Conservation (phyloP, 2,329 filamentous ascomycete genomes). For the Aspergillus novoparasiticus region DNA sequence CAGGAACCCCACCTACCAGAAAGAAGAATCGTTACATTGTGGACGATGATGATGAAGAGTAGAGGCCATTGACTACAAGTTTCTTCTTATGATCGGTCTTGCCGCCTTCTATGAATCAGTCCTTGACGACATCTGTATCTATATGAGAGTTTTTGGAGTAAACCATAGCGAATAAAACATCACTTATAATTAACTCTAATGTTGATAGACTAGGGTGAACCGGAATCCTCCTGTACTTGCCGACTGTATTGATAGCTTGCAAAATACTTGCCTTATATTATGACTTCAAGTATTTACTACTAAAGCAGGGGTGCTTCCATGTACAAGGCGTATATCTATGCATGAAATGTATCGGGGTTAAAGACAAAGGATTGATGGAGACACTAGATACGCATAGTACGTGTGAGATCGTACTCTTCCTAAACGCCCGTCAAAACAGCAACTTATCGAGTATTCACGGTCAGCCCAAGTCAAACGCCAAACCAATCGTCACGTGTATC, state of each 20-base stretch:
- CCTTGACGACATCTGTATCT: conserved; percentile 14
- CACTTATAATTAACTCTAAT: not conserved
- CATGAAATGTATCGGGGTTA: not conserved
- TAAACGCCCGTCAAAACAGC: not conserved
- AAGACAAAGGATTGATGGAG: not conserved
- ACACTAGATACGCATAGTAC: not conserved
- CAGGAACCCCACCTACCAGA: conserved; percentile 41
- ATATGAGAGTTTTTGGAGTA: conserved; percentile 8
- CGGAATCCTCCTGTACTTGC: not conserved
- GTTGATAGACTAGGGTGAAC: not conserved
- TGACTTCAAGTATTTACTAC: not conserved
- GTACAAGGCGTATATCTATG: not conserved
- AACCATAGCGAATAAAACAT: conserved; percentile 8
- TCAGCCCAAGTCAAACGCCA: not conserved
- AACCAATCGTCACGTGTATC: not conserved
- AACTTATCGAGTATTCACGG: not conserved
- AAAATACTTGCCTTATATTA: not conserved
- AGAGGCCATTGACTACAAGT: conserved; percentile 22
- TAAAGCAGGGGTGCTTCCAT: not conserved
- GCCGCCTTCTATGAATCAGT: conserved; percentile 7
- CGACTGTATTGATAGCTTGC: not conserved
- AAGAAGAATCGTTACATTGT: conserved; percentile 53
- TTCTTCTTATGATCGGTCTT: not conserved
- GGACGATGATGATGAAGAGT: conserved; percentile 53
- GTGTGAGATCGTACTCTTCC: not conserved